A percentile compares a stretch with the other conserved stretches of the same genome.
Conservation (phyloP, 257 asterid genomes). For the Solanum chilense region DNA sequence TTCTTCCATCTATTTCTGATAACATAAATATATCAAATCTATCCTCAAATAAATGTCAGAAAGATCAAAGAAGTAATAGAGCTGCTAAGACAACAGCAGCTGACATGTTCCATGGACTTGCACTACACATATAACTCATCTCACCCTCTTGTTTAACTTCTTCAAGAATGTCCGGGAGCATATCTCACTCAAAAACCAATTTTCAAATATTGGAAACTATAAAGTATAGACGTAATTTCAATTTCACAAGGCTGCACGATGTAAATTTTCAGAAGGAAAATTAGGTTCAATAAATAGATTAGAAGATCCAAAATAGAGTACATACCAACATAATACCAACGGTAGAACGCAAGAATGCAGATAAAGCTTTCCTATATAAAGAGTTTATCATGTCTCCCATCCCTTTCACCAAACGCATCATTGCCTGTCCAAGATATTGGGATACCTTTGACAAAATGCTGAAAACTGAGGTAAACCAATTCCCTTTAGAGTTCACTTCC, state of each 20-base stretch:
- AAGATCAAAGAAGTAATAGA: not conserved
- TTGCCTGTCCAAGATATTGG: constrained; percentile 25
- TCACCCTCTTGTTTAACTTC: not conserved
- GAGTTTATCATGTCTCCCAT: constrained; percentile 49
- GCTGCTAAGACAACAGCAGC: not conserved
- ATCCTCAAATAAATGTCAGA: not conserved
- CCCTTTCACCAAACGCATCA: constrained; percentile 29
- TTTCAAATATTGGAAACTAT: not conserved
- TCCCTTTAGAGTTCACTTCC: constrained; percentile 12
- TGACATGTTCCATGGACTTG: not conserved
- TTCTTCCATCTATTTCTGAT: not conserved
- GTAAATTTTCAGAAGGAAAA: not conserved
- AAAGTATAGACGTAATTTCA: not conserved
- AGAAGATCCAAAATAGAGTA: not conserved
- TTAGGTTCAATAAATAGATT: not conserved
- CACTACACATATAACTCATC: not conserved
- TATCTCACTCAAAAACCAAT: not conserved
- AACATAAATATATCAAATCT: not conserved
- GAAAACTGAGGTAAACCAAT: constrained; percentile 22
- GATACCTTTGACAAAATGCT: constrained; percentile 29
- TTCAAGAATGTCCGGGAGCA: not conserved
- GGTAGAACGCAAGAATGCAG: constrained; percentile 65
- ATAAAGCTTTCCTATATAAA: constrained; percentile 54
- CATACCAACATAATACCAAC: constrained; percentile 66
- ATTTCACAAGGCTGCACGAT: not conserved